Conservation (phyloP, 2,329 filamentous ascomycete genomes). For the Aspergillus sp. region DNA sequence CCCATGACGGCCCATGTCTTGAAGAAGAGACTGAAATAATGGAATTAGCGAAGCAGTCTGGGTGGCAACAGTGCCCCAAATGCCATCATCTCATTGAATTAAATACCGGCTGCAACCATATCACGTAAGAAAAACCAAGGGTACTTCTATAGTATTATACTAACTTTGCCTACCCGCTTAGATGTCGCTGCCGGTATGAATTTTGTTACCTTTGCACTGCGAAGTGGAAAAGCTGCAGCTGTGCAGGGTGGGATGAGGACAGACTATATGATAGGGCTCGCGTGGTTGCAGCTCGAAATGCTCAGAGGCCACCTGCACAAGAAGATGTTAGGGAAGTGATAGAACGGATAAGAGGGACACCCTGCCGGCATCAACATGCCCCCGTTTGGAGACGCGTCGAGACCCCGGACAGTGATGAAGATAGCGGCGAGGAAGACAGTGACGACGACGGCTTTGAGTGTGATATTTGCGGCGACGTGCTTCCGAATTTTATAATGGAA, state of each 20-base stretch:
- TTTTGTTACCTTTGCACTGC: constrained; percentile 34
- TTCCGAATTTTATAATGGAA: constrained; percentile 10
- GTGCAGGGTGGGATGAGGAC: constrained; percentile 27
- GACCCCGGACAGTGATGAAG: not conserved
- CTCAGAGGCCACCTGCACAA: not conserved
- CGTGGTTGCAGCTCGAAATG: constrained; percentile 1
- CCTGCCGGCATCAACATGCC: constrained; percentile 3
- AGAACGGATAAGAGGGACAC: constrained; percentile 16
- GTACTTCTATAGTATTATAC: not conserved
- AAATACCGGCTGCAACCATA: constrained; percentile 33
- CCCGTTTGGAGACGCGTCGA: constrained; percentile 6
- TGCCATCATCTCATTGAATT: constrained; percentile 58
- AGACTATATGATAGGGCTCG: constrained; percentile 17
- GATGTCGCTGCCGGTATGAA: constrained; percentile 29
- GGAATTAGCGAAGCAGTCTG: constrained; percentile 63
- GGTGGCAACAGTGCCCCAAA: constrained; percentile 73
- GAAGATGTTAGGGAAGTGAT: constrained; percentile 5
- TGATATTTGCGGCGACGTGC: constrained; percentile 6
- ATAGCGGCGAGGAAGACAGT: no score
- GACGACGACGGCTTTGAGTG: not conserved
- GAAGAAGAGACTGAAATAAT: constrained; percentile 42
- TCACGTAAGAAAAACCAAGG: constrained; percentile 26
- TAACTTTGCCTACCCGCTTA: constrained; percentile 3
- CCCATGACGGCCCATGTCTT: constrained; percentile 24
- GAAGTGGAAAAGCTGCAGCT: constrained; percentile 29